Conservation (phyloP, 345 rosid species). For the Triadica sebifera region DNA sequence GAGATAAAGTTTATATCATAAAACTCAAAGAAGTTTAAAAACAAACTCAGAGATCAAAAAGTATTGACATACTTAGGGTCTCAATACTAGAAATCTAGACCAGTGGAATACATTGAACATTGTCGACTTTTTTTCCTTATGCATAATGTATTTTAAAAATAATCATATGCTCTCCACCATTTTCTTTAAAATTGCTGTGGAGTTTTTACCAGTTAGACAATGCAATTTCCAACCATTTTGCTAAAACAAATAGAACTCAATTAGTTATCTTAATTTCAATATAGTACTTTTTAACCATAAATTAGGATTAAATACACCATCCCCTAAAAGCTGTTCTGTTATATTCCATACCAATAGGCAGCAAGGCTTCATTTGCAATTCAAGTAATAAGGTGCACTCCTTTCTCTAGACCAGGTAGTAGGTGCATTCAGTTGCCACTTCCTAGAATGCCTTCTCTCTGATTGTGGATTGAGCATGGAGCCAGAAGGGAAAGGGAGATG, state of each 20-base stretch:
- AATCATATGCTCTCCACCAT: not conserved
- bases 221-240: not conserved
- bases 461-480: no score
- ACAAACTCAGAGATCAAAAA: no score
- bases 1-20: not conserved
- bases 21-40: no score
- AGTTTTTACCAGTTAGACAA: not conserved
- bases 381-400: not conserved
- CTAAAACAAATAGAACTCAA: not conserved
- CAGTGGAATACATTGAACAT: not conserved
- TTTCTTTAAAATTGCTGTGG: not conserved
- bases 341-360: not conserved
- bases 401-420: not conserved
- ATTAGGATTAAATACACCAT: not conserved
- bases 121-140: not conserved
- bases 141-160: not conserved
- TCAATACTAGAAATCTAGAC: not conserved
- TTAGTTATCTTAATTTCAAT: conserved; percentile 1
- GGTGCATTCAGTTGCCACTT: not conserved
- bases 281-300: not conserved
- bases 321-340: not conserved
- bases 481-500: no score
- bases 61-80: not conserved
- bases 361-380: not conserved
- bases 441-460: not conserved